These are phyloP conservation scores for Wickerhamiella vanderwaltii DNA, from an alignment of 805 yeast genomes.

Conservation along the genomic window DNA sequence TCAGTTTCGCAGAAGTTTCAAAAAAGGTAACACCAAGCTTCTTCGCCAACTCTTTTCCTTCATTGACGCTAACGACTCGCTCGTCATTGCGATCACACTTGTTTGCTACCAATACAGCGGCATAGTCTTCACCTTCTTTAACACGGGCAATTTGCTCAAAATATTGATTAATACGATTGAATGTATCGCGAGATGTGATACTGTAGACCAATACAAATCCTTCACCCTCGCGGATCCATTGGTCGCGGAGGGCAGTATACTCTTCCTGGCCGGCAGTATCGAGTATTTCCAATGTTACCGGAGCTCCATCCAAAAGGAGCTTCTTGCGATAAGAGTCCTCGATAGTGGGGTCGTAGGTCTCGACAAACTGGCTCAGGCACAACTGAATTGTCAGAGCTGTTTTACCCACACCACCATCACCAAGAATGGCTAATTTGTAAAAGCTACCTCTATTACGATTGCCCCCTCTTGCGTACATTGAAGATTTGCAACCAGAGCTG, in stretches of 20 bases:
- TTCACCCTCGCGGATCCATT: constrained; percentile 92
- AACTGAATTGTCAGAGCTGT: constrained; percentile 86
- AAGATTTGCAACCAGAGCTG: background rate
- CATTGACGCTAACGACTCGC: constrained; percentile 69
- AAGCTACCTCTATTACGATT: constrained; percentile 18
- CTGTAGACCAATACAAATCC: constrained; percentile 85
- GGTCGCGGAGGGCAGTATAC: constrained; percentile 85
- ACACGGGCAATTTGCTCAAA: constrained; percentile 69
- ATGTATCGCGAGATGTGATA: constrained; percentile 71
- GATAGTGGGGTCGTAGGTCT: constrained; percentile 96
- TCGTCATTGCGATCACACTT: constrained; percentile 68
- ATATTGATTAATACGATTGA: constrained; percentile 73
- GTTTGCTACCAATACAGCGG: constrained; percentile 87
- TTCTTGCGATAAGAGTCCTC: constrained; percentile 69
- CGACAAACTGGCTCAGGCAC: constrained; percentile 80
- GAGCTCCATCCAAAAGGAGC: constrained; percentile 69
- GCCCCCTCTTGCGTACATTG: constrained; percentile 5
- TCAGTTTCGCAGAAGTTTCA: constrained; percentile 90
- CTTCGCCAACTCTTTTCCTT: constrained; percentile 68
- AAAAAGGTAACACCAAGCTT: constrained; percentile 54
- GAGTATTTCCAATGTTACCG: constrained; percentile 69
- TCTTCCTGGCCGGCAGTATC: constrained; percentile 99
- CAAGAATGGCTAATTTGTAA: constrained; percentile 87
- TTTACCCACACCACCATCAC: constrained; percentile 99
- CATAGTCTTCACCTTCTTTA: constrained; percentile 41